Evolutionary conservation across 116 monocot species (phyloP), one percentile per base, ranked within the genome.

Genomic region (Papilionanthe hybrid): DNA sequence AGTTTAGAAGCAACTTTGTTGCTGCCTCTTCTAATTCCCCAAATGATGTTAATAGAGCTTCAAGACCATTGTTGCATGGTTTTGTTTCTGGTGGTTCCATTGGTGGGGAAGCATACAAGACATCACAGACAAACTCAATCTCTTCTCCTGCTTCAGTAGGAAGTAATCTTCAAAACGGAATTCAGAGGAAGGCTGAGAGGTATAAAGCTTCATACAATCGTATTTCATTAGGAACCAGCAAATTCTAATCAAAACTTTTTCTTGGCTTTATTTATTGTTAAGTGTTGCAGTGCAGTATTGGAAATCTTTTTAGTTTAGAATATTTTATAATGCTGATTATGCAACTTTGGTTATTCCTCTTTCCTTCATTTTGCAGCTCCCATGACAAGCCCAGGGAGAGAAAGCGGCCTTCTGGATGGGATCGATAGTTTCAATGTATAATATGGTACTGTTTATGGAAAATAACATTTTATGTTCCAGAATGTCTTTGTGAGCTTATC

Each of bases 31-130:
- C 92, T 8, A 93, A 43, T 82, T 69, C 92, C 55, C 83, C 87
- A 66, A 83, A 56, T 78, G 79, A 75, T 53, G 60, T 28, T 79
- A 81, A 79, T 43, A 72, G 82, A 47, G 79, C 79, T 74, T 77
- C 27, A 20, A 88, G 85, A 55, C 87, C 94, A 23, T 83, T 80
- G 60, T 77, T 95, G 47, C 74, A 79, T 66, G 99, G 99, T 74
- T 99, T 99, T 92, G 95, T 99, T 84, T 88, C 95, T 71, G 99
- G 99, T 80, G 99, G 99, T 85, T 91, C 90, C 32, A 99, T 99
- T 78, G 95, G 99, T 76, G 95, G 95, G 28, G 95, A 90, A 72
- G 63, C 86, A 74, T 83, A 83, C 63, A 83, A 73, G 30, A 20
- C 89, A 75, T 78, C 83, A 11, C 80, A 83, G 37, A 75, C 73